A percentile compares a stretch with the other conserved stretches of the same genome.
Evolutionary conservation across 1,139 yeast genomes (phyloP).

Genomic region (Nakaseomyces nivariensis): DNA sequence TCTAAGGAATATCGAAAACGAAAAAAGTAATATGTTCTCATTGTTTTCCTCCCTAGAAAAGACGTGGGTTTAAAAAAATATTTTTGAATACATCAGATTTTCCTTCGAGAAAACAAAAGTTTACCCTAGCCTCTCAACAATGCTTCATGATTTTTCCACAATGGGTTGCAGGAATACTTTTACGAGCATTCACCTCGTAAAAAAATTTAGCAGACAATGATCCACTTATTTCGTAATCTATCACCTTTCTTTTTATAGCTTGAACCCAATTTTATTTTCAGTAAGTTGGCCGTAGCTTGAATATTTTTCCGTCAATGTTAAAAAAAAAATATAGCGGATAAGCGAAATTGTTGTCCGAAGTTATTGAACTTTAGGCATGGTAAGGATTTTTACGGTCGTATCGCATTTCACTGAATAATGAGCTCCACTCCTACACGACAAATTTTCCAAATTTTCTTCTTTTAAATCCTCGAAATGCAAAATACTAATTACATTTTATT

Average conservation of each 20-base stretch:
- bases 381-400: not conserved
- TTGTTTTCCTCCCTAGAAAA: no score
- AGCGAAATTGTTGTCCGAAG: not conserved
- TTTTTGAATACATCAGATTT: no score
- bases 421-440: no score
- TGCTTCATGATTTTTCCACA: not conserved
- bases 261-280: no score
- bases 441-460: not conserved
- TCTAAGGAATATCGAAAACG: not conserved
- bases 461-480: no score
- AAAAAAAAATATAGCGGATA: not conserved
- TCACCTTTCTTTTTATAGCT: not conserved
- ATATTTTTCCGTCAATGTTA: no score
- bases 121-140: not conserved
- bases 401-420: not conserved
- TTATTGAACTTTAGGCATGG: not conserved
- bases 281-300: no score
- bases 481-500: no score
- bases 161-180: not conserved
- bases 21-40: no score
- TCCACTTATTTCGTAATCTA: not conserved
- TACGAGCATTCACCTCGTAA: conserved; percentile 1
- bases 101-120: no score
- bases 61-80: no score
- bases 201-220: not conserved